Base-by-base conservation (phyloP, 2,329 filamentous ascomycete species). In the Sclerotinia nivalis region DNA sequence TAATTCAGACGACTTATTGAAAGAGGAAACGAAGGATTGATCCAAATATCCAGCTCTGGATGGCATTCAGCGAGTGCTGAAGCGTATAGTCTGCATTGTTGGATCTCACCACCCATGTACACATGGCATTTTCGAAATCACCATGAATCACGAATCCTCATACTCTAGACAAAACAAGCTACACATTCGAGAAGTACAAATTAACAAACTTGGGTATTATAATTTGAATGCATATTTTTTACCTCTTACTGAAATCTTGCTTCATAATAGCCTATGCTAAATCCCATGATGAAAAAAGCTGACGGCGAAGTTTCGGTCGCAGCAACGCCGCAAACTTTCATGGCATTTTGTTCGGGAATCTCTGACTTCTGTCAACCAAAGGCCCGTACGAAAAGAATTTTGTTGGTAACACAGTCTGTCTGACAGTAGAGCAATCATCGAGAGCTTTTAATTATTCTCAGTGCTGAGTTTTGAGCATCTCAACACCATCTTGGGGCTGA, bases 141-240 rank as follows among this genome's bases (percentile, higher is more conserved):
- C 25, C 25, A 22, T 2, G 1, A 28, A 12, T 12, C 9, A 20
- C 28, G 3, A 9, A 28, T 28, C 1, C 9, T 28, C 15, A 2
- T 13, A 22, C 2, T 43, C 22, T 28, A 18, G n/a, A 18, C 2
- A 6, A 47, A 47, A 45, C 15, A 13, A 31, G 18, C 20, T 56
- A 22, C 54, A n/a, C 10, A 56, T 58, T 31, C 12, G 4, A 3
- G 2, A 9, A 47, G 6, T 18, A 7, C 18, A 8, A 9, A 13
- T 61, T 22, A 13, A 2, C 5, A 34, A 3, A 47, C 0, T 34
- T 0, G 0, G 4, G 2, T 18, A 9, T 34, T 15, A 34, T 4
- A 31, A 4, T 6, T 61, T 9, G 5, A 28, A 45, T 56, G 8
- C 20, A 8, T 8, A 8, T 8, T 28, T 4, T 18, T 37, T 49